Conservation (phyloP, 208 protist genomes). For the Novymonas esmeraldas region DNA sequence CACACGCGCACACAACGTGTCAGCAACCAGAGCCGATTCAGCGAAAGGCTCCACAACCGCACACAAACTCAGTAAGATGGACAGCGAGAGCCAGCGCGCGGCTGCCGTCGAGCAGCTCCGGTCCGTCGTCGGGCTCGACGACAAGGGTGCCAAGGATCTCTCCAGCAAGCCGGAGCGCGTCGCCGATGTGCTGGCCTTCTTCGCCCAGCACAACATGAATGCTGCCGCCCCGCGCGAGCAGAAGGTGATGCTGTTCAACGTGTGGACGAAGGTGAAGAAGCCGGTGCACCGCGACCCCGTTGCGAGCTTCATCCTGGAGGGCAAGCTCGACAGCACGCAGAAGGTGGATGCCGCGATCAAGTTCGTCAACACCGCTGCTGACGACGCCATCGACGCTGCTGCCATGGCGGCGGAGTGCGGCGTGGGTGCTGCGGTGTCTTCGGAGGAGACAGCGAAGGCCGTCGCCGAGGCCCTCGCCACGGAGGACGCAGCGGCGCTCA, state of each 20-base stretch:
- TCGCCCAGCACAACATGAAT: conserved; percentile 52
- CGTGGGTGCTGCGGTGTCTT: conserved; percentile 69
- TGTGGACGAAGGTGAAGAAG: conserved; percentile 88
- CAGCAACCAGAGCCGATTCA: neutral
- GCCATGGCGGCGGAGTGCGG: conserved; percentile 76
- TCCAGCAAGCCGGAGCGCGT: conserved; percentile 87
- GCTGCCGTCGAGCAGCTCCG: conserved; percentile 59
- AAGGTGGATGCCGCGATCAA: conserved; percentile 84
- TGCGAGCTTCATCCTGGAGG: conserved; percentile 54
- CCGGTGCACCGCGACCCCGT: conserved; percentile 70
- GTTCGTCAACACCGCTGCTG: conserved; percentile 66
- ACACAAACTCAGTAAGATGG: conserved; percentile 4
- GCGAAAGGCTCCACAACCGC: conserved; percentile 2
- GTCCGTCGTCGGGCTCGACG: conserved; percentile 85
- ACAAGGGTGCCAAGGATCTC: conserved; percentile 87
- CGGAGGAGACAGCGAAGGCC: conserved; percentile 43
- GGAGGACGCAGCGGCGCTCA: conserved; percentile 60
- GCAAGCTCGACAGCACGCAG: conserved; percentile 82
- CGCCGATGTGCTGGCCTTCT: conserved; percentile 83
- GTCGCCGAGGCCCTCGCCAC: conserved; percentile 58
- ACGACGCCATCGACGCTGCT: conserved; percentile 41
- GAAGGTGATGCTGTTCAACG: conserved; percentile 88
- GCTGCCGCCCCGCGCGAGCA: conserved; percentile 62
- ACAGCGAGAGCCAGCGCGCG: conserved; percentile 29
- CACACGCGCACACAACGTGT: neutral